Evolutionary conservation across 2,329 filamentous ascomycete species (phyloP), one percentile per base, ranked within the genome.

Genomic region (Dothideomycetes sp.): DNA sequence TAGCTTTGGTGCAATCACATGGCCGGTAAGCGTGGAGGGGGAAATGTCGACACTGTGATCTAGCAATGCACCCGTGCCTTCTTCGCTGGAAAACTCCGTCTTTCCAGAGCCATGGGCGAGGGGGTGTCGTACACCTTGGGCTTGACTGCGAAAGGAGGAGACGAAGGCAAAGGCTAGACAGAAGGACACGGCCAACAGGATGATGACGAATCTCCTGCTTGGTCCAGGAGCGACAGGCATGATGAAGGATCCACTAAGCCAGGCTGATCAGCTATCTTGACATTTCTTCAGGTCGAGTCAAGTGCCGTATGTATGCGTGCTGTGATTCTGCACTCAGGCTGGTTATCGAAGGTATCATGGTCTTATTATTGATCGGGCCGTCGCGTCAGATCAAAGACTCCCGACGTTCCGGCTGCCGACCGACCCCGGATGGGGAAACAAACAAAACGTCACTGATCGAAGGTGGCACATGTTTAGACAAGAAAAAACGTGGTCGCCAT

Each of bases 1-100:
- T 38, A 91, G 66, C 62, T 85, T 87, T 1, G 83, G 80, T 37
- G 84, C 84, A 52, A 87, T 89, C 3, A 78, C 79, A 40, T 76
- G 76, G 41, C 82, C 83, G 14, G 70, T 68, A 16, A 86, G 65
- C 29, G 55, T 48, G 9, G 54, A 45, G 29, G 48, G 34, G 41
- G 45, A 36, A 27, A 50, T 49, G 42, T 56, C 54, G 16, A 49
- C 45, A 42, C 45, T 45, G 42, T 36, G 45, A 41, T 34, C 51
- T 37, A 37, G 24, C 14, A 31, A 36, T 43, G 43, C 34, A 47
- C 32, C 48, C 46, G 36, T 43, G 18, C 31, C 33, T 27, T 7
- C 7, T 27, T 7, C 22, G 22, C 22, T n/a, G n/a, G n/a, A n/a
- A n/a, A n/a, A n/a, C n/a, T n/a, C n/a, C 44, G 17, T 47, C 44